A percentile compares a stretch with the other conserved stretches of the same genome.
Evolutionary conservation across 257 asterid genomes (phyloP).

Genomic region (Solanum neorickii): DNA sequence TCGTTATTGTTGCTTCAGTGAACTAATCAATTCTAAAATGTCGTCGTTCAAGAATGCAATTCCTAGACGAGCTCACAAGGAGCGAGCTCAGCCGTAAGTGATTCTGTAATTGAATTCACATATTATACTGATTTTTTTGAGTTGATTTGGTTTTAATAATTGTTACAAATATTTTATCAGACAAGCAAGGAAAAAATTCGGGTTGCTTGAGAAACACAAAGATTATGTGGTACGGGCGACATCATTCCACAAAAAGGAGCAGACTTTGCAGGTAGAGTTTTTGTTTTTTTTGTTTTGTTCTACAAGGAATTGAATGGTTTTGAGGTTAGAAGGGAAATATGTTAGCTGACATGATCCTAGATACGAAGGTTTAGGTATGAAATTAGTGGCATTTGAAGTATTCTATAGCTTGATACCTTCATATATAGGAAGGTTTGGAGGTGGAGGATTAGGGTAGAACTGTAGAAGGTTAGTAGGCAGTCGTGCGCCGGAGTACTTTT

Average conservation of each 20-base stretch:
- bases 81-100: conserved; percentile 90
- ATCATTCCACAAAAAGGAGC: conserved; percentile 64
- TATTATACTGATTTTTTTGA: not conserved
- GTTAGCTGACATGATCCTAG: not conserved
- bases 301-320: not conserved
- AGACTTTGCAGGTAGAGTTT: conserved; percentile 37
- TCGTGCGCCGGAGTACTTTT: not conserved
- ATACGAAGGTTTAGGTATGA: not conserved
- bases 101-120: not conserved
- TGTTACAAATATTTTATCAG: conserved; percentile 11
- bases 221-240: conserved; percentile 75
- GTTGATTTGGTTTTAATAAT: not conserved
- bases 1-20: not conserved
- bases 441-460: not conserved
- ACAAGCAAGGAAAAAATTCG: conserved; percentile 51
- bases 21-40: conserved; percentile 16
- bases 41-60: conserved; percentile 76
- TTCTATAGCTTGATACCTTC: not conserved
- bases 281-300: not conserved
- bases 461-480: not conserved
- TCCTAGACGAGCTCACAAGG: conserved; percentile 79
- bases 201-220: conserved; percentile 81
- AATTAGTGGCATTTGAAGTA: not conserved
- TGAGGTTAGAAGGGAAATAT: not conserved
- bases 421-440: not conserved